Conservation (phyloP, 1,284 basidiomycete genomes). For the Ceratobasidium sp. region DNA sequence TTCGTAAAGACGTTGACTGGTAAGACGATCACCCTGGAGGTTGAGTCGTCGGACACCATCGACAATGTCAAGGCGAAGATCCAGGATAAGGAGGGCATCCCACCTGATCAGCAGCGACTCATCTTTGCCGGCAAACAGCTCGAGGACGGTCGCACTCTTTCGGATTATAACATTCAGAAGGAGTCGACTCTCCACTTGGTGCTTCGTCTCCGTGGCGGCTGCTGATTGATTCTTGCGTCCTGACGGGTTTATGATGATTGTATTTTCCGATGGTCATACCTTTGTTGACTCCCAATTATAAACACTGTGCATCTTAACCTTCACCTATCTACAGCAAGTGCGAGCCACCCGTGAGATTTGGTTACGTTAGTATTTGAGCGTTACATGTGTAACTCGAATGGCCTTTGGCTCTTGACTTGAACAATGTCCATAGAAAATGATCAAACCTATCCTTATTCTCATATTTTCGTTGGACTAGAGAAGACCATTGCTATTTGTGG, state of each 20-base stretch:
- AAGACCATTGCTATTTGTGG: conserved; percentile 22
- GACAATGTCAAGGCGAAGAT: no score
- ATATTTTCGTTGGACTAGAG: conserved; percentile 22
- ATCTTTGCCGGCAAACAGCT: no score
- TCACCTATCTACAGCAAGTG: background rate
- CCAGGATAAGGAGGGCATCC: no score
- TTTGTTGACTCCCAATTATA: background rate
- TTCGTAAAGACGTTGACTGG: no score
- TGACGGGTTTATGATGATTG: conserved; percentile 9
- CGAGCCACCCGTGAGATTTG: background rate
- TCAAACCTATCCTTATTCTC: conserved; percentile 22
- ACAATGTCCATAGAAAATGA: conserved; percentile 25
- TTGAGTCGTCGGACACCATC: no score
- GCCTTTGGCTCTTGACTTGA: conserved; percentile 2
- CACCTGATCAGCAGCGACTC: no score
- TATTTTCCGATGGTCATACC: background rate
- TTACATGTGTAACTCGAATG: background rate
- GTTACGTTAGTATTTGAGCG: background rate
- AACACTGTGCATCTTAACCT: background rate
- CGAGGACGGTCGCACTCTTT: no score
- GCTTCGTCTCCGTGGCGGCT: conserved; percentile 55
- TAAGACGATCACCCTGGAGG: no score
- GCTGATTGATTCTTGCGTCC: conserved; percentile 8
- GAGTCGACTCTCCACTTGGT: conserved; percentile 68
- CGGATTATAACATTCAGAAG: conserved; percentile 63